phyloP scores from a whole-genome alignment of 768 basidiomycete genomes.

The Kwoniella dendrophila region DNA sequence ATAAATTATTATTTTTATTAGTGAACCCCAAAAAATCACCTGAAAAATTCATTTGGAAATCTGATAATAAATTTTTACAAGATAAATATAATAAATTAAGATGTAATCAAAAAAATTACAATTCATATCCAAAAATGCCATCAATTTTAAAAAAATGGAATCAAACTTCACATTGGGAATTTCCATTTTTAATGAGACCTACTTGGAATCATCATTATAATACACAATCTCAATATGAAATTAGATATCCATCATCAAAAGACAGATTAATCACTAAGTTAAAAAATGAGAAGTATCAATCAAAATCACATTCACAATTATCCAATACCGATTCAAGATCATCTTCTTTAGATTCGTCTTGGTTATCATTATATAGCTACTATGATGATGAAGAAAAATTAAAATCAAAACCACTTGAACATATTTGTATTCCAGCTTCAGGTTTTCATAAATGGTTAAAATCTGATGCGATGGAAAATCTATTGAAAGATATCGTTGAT shows the following conservation, averaged over 20 bases:
- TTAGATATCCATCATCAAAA: too few relatives aligned
- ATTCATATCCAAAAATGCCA: background rate
- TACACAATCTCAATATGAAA: background rate
- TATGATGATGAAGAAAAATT: background rate
- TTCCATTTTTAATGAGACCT: constrained; percentile 8
- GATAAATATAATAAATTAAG: background rate
- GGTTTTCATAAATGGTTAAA: constrained; percentile 5
- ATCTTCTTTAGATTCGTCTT: too few relatives aligned
- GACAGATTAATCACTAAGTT: too few relatives aligned
- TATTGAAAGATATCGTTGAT: constrained; percentile 1
- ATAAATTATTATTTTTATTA: too few relatives aligned
- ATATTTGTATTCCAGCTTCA: background rate
- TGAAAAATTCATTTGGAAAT: background rate
- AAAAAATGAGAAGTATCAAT: too few relatives aligned
- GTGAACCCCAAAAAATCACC: too few relatives aligned
- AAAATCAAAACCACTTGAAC: background rate
- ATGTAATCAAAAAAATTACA: background rate
- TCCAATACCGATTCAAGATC: too few relatives aligned
- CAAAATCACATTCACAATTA: too few relatives aligned
- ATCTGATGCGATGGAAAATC: background rate
- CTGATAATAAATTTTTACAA: background rate
- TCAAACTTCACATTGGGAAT: background rate
- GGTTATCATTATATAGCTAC: too few relatives aligned
- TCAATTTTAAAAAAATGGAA: background rate
- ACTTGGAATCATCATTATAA: background rate